phyloP scores from a whole-genome alignment of 805 yeast genomes.

The Barnettozyma wickerhamii region DNA sequence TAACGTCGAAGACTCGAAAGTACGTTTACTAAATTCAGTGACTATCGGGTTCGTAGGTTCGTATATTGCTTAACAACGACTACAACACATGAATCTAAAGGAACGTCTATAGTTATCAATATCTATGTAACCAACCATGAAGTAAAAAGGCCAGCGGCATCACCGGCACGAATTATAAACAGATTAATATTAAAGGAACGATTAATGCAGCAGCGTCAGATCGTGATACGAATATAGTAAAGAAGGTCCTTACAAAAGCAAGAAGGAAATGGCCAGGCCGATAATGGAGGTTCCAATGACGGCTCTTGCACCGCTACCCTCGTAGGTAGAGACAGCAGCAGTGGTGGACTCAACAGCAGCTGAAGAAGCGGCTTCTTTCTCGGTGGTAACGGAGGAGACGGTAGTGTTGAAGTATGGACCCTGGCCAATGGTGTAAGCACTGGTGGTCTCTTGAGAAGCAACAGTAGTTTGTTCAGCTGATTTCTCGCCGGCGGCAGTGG shows the following conservation, averaged over 20 bases:
- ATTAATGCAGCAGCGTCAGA: too few species aligned
- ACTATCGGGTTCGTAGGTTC: too few species aligned
- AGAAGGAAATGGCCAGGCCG: conserved; percentile 3
- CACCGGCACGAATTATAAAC: too few species aligned
- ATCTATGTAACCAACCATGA: too few species aligned
- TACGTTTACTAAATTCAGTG: too few species aligned
- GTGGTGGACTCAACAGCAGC: conserved; percentile 4
- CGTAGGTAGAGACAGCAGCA: conserved; percentile 3
- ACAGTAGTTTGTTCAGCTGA: neutral
- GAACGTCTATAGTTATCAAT: too few species aligned
- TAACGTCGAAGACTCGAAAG: too few species aligned
- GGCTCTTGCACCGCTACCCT: conserved; percentile 6
- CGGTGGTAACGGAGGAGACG: neutral
- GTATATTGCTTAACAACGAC: too few species aligned
- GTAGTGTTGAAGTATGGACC: neutral
- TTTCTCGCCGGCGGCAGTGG: conserved; percentile 1
- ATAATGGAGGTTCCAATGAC: conserved; percentile 3
- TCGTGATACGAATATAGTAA: too few species aligned
- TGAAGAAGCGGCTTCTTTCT: neutral
- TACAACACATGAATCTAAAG: too few species aligned
- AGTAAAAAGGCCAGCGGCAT: too few species aligned
- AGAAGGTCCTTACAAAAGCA: conserved; percentile 2
- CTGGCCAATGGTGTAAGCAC: neutral
- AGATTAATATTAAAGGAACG: too few species aligned
- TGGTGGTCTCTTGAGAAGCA: neutral